Conservation (phyloP, 306 rosid genomes). For the Cucurbita ficifolia region DNA sequence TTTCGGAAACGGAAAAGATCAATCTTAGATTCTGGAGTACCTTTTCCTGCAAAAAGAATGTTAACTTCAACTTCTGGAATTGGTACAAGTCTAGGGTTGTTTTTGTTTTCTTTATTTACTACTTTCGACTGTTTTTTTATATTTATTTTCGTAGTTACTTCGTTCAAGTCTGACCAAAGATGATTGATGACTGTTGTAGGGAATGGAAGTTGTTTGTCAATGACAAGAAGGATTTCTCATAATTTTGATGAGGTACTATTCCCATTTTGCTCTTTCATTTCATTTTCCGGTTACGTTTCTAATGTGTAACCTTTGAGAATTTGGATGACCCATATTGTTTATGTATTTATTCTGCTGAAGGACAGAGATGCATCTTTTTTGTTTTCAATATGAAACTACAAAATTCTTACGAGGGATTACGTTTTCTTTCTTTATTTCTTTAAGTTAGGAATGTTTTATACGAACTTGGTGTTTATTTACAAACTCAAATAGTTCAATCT, state of each 20-base stretch:
- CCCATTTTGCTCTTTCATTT: neutral
- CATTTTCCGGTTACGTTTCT: neutral
- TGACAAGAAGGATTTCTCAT: neutral
- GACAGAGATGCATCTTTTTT: neutral
- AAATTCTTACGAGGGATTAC: neutral
- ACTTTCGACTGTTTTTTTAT: neutral
- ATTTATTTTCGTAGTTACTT: neutral
- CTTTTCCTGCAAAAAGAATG: slow-evolving; percentile 5
- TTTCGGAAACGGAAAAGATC: slow-evolving; percentile 9
- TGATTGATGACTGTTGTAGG: slow-evolving; percentile 3
- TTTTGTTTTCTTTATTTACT: neutral
- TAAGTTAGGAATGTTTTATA: neutral
- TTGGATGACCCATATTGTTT: neutral
- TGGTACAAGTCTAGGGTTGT: slow-evolving; percentile 10
- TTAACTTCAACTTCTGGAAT: neutral
- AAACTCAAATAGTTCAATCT: neutral
- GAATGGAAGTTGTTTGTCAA: neutral
- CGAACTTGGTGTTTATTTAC: neutral
- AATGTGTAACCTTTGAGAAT: neutral
- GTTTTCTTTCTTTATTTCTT: neutral
- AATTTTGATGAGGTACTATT: neutral
- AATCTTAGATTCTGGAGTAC: neutral
- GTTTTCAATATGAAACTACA: neutral
- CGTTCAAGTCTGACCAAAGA: neutral
- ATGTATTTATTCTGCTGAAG: neutral